phyloP scores from a whole-genome alignment of 306 rosid genomes.

The Lagenaria siceraria region DNA sequence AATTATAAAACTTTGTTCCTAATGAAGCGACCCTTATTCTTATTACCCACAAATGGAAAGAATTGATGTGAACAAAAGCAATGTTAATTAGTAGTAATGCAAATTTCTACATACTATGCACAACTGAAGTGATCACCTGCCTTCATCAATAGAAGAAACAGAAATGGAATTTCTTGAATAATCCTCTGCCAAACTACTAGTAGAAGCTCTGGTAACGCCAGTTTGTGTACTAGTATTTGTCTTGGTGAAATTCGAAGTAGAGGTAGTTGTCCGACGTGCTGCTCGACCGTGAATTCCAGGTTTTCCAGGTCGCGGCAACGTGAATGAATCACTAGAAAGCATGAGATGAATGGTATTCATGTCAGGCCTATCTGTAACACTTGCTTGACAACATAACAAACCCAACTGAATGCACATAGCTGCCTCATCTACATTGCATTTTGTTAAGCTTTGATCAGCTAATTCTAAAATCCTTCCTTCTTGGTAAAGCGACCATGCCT shows the following conservation, averaged over 20 bases:
- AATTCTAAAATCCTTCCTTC: conserved; percentile 45
- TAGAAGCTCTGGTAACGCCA: conserved; percentile 35
- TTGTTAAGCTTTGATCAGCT: conserved; percentile 38
- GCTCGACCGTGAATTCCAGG: conserved; percentile 75
- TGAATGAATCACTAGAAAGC: conserved; percentile 73
- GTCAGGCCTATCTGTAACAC: conserved; percentile 54
- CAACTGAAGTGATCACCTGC: conserved; percentile 24
- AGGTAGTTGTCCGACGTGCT: conserved; percentile 44
- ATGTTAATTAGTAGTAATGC: not conserved
- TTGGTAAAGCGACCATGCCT: conserved; percentile 79
- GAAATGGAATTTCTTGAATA: conserved; percentile 73
- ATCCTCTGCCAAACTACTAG: conserved; percentile 46
- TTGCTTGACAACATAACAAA: conserved; percentile 69
- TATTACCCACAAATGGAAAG: not conserved
- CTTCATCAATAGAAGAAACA: conserved; percentile 61
- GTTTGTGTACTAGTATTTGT: conserved; percentile 28
- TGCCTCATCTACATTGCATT: conserved; percentile 56
- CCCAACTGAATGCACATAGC: conserved; percentile 90
- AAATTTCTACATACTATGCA: not conserved
- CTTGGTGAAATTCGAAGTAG: conserved; percentile 36
- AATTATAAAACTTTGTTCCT: not conserved
- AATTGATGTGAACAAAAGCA: not conserved
- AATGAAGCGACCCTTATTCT: not conserved
- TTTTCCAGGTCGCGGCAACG: conserved; percentile 58
- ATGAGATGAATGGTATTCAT: conserved; percentile 73